Evolutionary conservation across 73 alveolate genomes (phyloP).

Genomic region (Uronychia setigera): DNA sequence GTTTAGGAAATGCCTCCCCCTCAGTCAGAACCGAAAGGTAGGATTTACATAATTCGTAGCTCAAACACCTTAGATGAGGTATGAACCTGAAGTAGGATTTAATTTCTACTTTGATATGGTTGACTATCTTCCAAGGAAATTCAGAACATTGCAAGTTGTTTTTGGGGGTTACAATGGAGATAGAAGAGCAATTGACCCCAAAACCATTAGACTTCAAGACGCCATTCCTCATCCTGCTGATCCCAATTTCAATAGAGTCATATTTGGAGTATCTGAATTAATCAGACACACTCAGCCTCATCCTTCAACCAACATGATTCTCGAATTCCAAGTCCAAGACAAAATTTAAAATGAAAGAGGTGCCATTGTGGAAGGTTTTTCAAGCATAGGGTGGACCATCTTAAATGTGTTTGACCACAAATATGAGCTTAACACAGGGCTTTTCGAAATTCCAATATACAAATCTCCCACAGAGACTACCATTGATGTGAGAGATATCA

Average conservation of each 20-base stretch:
- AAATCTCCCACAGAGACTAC: constrained; percentile 74
- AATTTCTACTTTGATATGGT: constrained; percentile 70
- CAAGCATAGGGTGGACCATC: constrained; percentile 84
- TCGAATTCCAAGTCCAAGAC: constrained; percentile 77
- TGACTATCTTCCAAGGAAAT: constrained; percentile 72
- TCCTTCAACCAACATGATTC: constrained; percentile 72
- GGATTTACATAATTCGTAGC: constrained; percentile 5
- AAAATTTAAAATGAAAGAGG: constrained; percentile 9
- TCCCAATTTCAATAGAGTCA: constrained; percentile 62
- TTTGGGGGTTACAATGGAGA: constrained; percentile 74
- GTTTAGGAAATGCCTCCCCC: background rate
- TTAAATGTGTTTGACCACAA: constrained; percentile 77
- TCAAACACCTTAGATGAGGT: constrained; percentile 30
- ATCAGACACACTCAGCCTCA: constrained; percentile 74
- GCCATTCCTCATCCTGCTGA: constrained; percentile 75
- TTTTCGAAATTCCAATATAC: constrained; percentile 82
- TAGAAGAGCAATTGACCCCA: constrained; percentile 62
- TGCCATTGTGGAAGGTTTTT: constrained; percentile 20
- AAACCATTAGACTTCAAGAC: constrained; percentile 63
- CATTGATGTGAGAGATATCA: constrained; percentile 69
- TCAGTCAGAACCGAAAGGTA: background rate
- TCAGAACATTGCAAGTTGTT: constrained; percentile 46
- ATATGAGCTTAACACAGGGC: constrained; percentile 67
- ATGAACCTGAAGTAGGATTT: constrained; percentile 64
- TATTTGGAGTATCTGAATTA: constrained; percentile 61